A percentile compares a stretch with the other conserved stretches of the same genome.
These are phyloP conservation scores for Oryza officinalis DNA, from an alignment of 176 grass and related monocot species.

Conservation along the genomic window DNA sequence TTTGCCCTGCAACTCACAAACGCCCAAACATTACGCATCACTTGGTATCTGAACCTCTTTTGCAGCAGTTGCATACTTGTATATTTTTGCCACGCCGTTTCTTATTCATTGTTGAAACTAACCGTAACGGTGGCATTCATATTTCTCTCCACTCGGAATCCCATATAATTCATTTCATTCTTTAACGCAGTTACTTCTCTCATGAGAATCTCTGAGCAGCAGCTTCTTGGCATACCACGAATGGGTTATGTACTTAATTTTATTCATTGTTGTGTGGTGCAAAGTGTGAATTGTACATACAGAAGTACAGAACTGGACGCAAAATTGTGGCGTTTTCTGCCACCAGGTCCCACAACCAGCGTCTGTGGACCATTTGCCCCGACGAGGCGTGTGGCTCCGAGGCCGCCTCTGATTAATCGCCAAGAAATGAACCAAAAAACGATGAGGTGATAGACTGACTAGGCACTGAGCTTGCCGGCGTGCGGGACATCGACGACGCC, in stretches of 20 bases:
- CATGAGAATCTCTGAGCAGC: neutral
- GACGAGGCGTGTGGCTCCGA: neutral
- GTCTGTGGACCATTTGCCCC: neutral
- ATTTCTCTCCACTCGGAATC: too few relatives aligned
- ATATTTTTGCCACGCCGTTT: neutral
- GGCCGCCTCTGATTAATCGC: neutral
- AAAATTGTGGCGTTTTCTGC: neutral
- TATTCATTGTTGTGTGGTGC: neutral
- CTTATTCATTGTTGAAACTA: slow-evolving; percentile 12
- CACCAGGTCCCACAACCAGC: neutral
- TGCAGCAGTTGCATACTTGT: slow-evolving; percentile 22
- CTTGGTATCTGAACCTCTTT: neutral
- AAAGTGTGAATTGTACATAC: neutral
- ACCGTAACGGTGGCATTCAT: neutral
- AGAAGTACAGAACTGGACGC: too few relatives aligned
- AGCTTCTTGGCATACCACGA: neutral
- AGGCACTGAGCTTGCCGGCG: neutral
- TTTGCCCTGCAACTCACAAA: slow-evolving; percentile 19
- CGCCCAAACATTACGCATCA: neutral
- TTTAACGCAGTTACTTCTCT: neutral
- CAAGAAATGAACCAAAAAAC: neutral
- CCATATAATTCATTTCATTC: neutral
- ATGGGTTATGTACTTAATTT: too few relatives aligned
- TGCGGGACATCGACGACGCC: neutral
- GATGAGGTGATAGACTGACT: slow-evolving; percentile 17